These are phyloP conservation scores for Seiridium unicorne DNA, from an alignment of 2,329 filamentous ascomycete species.

Conservation along the genomic window DNA sequence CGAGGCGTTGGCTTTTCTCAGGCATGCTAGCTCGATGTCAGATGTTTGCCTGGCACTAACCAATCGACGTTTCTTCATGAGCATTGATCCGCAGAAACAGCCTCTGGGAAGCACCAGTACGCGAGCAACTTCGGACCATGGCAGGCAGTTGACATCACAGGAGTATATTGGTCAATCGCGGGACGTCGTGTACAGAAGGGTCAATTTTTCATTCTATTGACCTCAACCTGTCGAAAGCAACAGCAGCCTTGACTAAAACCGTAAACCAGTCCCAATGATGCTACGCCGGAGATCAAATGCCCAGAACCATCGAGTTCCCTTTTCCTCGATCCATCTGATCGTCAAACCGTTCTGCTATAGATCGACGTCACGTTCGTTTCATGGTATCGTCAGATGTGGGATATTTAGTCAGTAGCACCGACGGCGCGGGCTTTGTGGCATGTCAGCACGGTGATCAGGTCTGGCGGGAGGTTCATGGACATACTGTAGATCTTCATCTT, in stretches of 20 bases:
- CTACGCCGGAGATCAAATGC: conserved; percentile 34
- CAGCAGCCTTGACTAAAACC: conserved; percentile 26
- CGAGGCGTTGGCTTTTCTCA: no score
- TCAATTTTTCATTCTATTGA: conserved; percentile 24
- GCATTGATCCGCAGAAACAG: no score
- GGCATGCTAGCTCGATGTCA: no score
- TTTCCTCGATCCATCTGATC: conserved; percentile 25
- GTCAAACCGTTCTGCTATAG: conserved; percentile 20
- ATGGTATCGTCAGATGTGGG: conserved; percentile 30
- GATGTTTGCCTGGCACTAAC: no score
- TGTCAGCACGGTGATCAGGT: conserved; percentile 4
- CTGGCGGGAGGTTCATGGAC: conserved; percentile 24
- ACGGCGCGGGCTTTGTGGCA: conserved; percentile 27
- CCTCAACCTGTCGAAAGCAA: conserved; percentile 26
- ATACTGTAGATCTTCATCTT: conserved; percentile 97
- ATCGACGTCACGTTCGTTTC: conserved; percentile 25
- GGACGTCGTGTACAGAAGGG: conserved; percentile 17
- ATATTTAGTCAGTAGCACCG: conserved; percentile 30
- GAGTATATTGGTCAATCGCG: conserved; percentile 5
- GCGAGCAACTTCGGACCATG: no score
- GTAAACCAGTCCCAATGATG: conserved; percentile 31
- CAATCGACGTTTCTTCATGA: no score
- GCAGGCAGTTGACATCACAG: neutral
- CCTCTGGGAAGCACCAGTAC: no score
- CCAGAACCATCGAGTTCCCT: conserved; percentile 28